Conservation (phyloP, 1,284 basidiomycete species). For the Trichosporon asahii region DNA sequence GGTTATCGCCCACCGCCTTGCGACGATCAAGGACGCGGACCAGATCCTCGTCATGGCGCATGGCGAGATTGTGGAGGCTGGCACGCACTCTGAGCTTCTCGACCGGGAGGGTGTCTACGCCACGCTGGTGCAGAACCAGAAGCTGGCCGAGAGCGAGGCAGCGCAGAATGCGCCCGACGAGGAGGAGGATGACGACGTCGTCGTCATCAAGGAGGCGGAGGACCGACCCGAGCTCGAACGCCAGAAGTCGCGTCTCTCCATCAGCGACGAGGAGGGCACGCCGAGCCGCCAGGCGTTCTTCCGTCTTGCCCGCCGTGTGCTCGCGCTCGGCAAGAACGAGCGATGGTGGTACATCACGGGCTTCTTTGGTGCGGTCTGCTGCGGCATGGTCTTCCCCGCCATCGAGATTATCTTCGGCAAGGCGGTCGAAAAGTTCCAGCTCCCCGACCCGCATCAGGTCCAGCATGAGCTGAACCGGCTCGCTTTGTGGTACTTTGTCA, state of each 20-base stretch:
- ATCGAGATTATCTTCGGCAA: slow-evolving; percentile 76
- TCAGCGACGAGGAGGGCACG: background rate
- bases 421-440: slow-evolving; percentile 64
- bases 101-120: slow-evolving; percentile 57
- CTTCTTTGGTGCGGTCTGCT: slow-evolving; percentile 35
- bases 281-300: slow-evolving; percentile 7
- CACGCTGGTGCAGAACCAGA: slow-evolving; percentile 42
- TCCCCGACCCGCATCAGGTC: slow-evolving; percentile 22
- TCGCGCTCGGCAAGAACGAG: slow-evolving; percentile 39
- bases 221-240: background rate
- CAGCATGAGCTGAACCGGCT: slow-evolving; percentile 48
- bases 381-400: slow-evolving; percentile 78
- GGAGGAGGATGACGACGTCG: slow-evolving; percentile 1
- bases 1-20: slow-evolving; percentile 55
- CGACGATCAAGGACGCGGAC: slow-evolving; percentile 55
- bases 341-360: slow-evolving; percentile 46
- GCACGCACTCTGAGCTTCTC: slow-evolving; percentile 75
- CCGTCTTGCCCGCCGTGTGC: slow-evolving; percentile 11
- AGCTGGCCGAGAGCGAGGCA: slow-evolving; percentile 28
- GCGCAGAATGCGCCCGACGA: slow-evolving; percentile 8
- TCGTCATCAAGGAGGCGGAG: background rate
- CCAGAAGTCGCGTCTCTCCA: background rate
- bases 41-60: slow-evolving; percentile 84
- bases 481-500: slow-evolving; percentile 73
- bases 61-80: slow-evolving; percentile 75